These are phyloP conservation scores for Linum lewisii DNA, from an alignment of 345 rosid species.

Conservation along the genomic window DNA sequence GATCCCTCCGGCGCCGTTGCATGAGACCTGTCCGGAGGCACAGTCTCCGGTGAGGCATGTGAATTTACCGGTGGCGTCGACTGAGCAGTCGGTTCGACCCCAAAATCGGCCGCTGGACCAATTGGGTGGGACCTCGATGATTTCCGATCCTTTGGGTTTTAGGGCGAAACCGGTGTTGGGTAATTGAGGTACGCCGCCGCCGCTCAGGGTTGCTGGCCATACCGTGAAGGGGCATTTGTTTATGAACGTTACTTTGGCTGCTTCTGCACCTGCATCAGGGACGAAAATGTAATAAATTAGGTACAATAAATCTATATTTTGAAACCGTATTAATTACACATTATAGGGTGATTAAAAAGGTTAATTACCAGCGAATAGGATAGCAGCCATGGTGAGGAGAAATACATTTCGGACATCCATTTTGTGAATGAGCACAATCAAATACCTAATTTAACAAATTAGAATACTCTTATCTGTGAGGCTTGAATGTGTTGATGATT, in stretches of 20 bases:
- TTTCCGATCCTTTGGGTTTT: too few relatives aligned
- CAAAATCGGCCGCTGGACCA: neutral
- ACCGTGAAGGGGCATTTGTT: neutral
- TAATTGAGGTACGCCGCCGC: neutral
- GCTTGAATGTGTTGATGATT: too few relatives aligned
- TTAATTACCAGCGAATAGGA: too few relatives aligned
- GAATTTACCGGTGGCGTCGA: neutral
- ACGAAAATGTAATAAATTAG: neutral
- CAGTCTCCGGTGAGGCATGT: constrained; percentile 34
- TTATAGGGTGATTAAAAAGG: too few relatives aligned
- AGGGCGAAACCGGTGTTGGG: neutral
- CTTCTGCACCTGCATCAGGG: neutral
- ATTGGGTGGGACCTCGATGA: neutral
- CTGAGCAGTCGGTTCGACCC: neutral
- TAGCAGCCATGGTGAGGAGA: too few relatives aligned
- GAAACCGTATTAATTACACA: too few relatives aligned
- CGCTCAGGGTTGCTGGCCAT: neutral
- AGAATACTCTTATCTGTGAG: too few relatives aligned
- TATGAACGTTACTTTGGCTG: neutral
- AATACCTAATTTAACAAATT: too few relatives aligned
- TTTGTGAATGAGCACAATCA: too few relatives aligned
- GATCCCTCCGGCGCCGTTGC: constrained; percentile 40
- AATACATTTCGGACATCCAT: too few relatives aligned
- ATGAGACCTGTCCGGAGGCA: too few relatives aligned
- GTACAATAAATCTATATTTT: too few relatives aligned